Evolutionary conservation across 768 basidiomycete genomes (phyloP).

Genomic region (Boletus rubescentipes): DNA sequence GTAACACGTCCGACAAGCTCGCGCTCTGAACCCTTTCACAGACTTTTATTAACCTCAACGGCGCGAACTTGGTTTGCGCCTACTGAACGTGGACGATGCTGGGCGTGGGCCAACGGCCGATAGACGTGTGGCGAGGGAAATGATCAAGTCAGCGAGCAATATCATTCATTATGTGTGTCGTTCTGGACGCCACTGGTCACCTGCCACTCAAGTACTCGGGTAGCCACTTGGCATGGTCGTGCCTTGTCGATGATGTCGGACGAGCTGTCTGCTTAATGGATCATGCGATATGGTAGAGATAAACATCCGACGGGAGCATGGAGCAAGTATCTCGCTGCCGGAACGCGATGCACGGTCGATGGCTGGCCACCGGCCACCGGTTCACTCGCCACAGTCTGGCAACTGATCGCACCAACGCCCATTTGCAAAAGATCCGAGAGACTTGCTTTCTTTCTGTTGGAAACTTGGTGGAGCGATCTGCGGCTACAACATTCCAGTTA

Average conservation of each 20-base stretch:
- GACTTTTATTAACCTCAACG: too few species aligned
- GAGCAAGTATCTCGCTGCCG: background rate
- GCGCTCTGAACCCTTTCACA: conserved; percentile 1
- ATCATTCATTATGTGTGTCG: background rate
- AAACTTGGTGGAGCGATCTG: background rate
- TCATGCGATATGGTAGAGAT: conserved; percentile 8
- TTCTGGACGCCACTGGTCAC: background rate
- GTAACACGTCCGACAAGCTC: conserved; percentile 5
- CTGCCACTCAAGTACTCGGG: background rate
- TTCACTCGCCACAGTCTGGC: background rate
- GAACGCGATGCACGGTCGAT: background rate
- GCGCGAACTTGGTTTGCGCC: too few species aligned
- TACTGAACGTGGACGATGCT: background rate
- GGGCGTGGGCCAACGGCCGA: background rate
- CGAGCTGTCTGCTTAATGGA: conserved; percentile 10
- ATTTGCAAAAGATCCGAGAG: background rate
- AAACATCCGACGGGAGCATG: conserved; percentile 3
- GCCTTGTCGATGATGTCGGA: conserved; percentile 7
- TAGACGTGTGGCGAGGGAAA: background rate
- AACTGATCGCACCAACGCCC: background rate
- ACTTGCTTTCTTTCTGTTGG: background rate
- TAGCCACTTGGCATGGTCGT: background rate
- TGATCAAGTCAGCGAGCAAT: background rate
- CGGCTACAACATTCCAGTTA: background rate
- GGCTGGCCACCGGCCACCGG: too few species aligned